phyloP scores from a whole-genome alignment of 2,329 filamentous ascomycete genomes.

The Aulographum hederae region DNA sequence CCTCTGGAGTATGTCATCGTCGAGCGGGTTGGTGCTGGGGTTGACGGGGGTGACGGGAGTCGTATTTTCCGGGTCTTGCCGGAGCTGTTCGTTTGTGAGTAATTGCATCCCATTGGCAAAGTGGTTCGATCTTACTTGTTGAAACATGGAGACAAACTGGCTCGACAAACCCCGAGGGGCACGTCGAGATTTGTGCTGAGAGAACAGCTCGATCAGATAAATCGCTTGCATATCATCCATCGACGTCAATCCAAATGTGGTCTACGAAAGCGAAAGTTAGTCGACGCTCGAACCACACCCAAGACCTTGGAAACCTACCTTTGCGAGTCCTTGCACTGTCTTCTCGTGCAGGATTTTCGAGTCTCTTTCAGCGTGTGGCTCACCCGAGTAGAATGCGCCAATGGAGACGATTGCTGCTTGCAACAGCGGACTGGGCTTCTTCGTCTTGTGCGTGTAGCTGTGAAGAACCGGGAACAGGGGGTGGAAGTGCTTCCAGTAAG shows the following conservation, averaged over 20 bases:
- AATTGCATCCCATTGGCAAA: background rate
- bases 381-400: slow-evolving; percentile 20
- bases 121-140: no score
- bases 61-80: background rate
- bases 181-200: slow-evolving; percentile 22
- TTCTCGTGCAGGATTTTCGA: slow-evolving; percentile 21
- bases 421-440: slow-evolving; percentile 22
- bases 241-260: no score
- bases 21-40: background rate
- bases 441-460: slow-evolving; percentile 18
- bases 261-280: no score
- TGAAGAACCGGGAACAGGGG: slow-evolving; percentile 25
- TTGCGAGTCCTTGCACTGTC: no score
- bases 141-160: slow-evolving; percentile 19
- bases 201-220: slow-evolving; percentile 23
- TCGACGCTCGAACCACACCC: no score
- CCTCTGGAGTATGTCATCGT: slow-evolving; percentile 9
- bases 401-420: slow-evolving; percentile 25
- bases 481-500: slow-evolving; percentile 27
- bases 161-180: slow-evolving; percentile 17
- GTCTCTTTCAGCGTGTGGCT: slow-evolving; percentile 15
- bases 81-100: slow-evolving; percentile 1
- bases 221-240: slow-evolving; percentile 24
- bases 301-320: no score
- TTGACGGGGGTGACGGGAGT: background rate